Evolutionary conservation across 768 basidiomycete genomes (phyloP), one percentile per base, ranked within the genome.

Genomic region (Auriculariales sp.): DNA sequence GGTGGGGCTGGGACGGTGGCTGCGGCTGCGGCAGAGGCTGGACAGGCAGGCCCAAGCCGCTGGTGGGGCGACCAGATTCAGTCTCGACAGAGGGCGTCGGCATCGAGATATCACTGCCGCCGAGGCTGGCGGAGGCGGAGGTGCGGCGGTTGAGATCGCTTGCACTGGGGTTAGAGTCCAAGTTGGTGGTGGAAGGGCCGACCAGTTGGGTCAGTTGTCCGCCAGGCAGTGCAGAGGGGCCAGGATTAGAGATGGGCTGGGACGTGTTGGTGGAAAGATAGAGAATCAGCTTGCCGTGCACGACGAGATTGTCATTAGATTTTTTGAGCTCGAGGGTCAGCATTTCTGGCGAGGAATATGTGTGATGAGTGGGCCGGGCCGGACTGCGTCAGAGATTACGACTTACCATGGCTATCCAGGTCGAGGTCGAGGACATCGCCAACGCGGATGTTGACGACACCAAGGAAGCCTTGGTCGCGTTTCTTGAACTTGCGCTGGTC

Each of bases 401-500:
- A 66, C 81, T 63, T 60, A 95, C 94, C 93, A 65, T 97, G 92
- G 15, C 89, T 87, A 46, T 86, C 92, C 17, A 93, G 66, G 53
- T 94, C 90, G 51, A 98, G 72, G 65, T 98, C 95, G 36, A 97
- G 69, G 22, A 84, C 83, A 65, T 92, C 87, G 62, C 81, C 78
- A 53, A 98, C 89, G 56, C 83, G 77, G 55, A 98, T 76, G 62
- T 99, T 99, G 57, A 98, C 93, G 12, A 98, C 94, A 30, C 95
- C 95, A 49, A 99, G 71, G 66, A 99, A 99, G 2, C 95, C 95
- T 63, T 98, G 95, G 63, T 99, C 95, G 59, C 84, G 81, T 66
- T 87, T 77, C 74, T 99, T 99, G 72, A 98, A 98, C 68, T 99
- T 99, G 65, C 91, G 82, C 66, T 98, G 94, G 68, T 99, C 95